Conservation (phyloP, 2,329 filamentous ascomycete genomes). For the Biscogniauxia marginata region DNA sequence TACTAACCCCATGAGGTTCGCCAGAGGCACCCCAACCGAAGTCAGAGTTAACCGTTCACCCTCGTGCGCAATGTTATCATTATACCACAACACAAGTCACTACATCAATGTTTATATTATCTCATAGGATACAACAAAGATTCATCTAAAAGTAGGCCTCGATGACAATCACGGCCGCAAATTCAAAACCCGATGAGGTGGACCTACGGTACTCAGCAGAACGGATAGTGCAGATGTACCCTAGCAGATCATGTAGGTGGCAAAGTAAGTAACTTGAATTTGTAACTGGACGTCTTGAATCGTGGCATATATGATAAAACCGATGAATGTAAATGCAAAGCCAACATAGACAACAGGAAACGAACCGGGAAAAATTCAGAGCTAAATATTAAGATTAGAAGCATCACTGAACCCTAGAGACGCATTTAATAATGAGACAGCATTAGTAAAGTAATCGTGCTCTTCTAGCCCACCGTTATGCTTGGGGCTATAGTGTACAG, state of each 20-base stretch:
- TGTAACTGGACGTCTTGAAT: slow-evolving; percentile 62
- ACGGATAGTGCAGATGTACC: slow-evolving; percentile 74
- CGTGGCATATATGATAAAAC: slow-evolving; percentile 75
- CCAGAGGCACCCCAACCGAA: slow-evolving; percentile 69
- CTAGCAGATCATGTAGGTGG: slow-evolving; percentile 81
- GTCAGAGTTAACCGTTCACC: slow-evolving; percentile 69
- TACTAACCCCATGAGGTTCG: slow-evolving; percentile 75
- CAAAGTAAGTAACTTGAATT: slow-evolving; percentile 69
- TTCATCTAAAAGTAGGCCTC: background rate
- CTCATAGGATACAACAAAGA: slow-evolving; percentile 8
- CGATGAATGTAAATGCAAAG: slow-evolving; percentile 71
- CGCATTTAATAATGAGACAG: slow-evolving; percentile 1
- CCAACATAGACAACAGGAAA: slow-evolving; percentile 74
- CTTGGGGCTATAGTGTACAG: slow-evolving; percentile 82
- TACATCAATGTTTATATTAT: slow-evolving; percentile 37
- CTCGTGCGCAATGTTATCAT: slow-evolving; percentile 80
- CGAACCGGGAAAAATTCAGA: slow-evolving; percentile 66
- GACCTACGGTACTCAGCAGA: slow-evolving; percentile 46
- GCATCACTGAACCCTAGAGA: slow-evolving; percentile 61
- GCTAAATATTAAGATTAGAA: slow-evolving; percentile 69
- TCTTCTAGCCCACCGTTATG: slow-evolving; percentile 43
- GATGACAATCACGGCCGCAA: background rate
- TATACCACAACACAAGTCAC: slow-evolving; percentile 57
- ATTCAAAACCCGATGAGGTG: background rate
- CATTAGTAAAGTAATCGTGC: background rate